Evolutionary conservation across 108 stramenopile species (phyloP).

Genomic region (Skeletonema tropicum): DNA sequence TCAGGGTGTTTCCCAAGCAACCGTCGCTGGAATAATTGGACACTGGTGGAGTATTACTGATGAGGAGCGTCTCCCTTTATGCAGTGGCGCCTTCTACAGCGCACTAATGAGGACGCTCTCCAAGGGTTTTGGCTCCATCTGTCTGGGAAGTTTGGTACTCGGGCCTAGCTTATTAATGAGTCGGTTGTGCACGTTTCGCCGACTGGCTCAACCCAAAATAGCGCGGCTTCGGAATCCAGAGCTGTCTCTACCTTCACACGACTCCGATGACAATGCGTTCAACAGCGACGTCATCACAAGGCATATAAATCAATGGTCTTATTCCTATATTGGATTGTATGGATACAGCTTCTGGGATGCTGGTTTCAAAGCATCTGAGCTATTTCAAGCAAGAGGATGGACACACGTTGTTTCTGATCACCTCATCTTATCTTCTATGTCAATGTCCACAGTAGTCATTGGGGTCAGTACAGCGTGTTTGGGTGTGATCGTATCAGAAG

Average conservation of each 20-base stretch:
- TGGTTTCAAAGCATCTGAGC: conserved; percentile 63
- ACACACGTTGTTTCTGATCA: conserved; percentile 76
- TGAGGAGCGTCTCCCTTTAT: conserved; percentile 53
- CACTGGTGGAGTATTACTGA: conserved; percentile 80
- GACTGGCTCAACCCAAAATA: conserved; percentile 45
- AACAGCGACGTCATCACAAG: conserved; percentile 63
- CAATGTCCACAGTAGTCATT: conserved; percentile 57
- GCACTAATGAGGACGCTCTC: conserved; percentile 56
- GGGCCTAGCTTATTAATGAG: conserved; percentile 36
- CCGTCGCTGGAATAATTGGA: conserved; percentile 79
- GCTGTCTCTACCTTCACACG: conserved; percentile 13
- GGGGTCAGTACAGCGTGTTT: conserved; percentile 51
- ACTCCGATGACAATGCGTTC: conserved; percentile 22
- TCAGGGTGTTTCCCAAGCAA: conserved; percentile 56
- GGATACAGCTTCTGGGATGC: conserved; percentile 74
- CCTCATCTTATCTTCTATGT: conserved; percentile 60
- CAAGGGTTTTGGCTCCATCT: conserved; percentile 79
- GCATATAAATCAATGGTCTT: conserved; percentile 83
- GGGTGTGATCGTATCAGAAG: conserved; percentile 74
- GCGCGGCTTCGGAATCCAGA: conserved; percentile 17
- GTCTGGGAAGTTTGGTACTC: conserved; percentile 71
- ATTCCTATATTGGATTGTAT: conserved; percentile 79
- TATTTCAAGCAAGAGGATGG: conserved; percentile 81
- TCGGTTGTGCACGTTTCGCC: conserved; percentile 58
- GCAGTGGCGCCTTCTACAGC: conserved; percentile 42